These are phyloP conservation scores for Aspergillus hortae DNA, from an alignment of 2,329 filamentous ascomycete genomes.

Conservation along the genomic window DNA sequence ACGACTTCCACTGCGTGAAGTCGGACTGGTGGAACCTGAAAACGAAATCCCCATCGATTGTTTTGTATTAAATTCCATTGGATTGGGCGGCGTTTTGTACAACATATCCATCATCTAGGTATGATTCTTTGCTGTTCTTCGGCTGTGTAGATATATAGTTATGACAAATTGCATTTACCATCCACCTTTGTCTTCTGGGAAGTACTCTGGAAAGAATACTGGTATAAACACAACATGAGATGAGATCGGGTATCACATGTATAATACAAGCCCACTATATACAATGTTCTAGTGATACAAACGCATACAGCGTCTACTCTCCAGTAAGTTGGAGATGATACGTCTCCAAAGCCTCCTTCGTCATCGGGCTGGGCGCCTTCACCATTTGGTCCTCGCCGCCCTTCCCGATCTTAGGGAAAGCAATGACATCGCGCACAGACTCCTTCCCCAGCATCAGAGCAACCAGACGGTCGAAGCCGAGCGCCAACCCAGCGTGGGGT, in stretches of 20 bases:
- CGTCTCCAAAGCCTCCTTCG: slow-evolving; percentile 54
- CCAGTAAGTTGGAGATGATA: slow-evolving; percentile 53
- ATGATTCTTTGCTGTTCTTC: slow-evolving; percentile 1
- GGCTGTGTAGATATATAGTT: slow-evolving; percentile 1
- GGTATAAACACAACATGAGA: slow-evolving; percentile 2
- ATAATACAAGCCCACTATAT: slow-evolving; percentile 4
- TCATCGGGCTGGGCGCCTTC: slow-evolving; percentile 68
- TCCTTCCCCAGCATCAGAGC: slow-evolving; percentile 73
- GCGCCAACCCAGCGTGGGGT: slow-evolving; percentile 87
- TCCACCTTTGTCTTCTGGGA: not conserved
- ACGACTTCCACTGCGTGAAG: not conserved
- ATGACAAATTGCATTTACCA: not conserved
- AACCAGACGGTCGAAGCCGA: slow-evolving; percentile 85
- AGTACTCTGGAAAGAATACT: not conserved
- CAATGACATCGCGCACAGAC: slow-evolving; percentile 88
- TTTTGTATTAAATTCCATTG: slow-evolving; percentile 15
- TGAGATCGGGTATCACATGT: slow-evolving; percentile 12
- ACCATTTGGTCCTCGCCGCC: slow-evolving; percentile 85
- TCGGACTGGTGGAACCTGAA: not conserved
- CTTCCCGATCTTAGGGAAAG: slow-evolving; percentile 90
- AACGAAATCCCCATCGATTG: not conserved
- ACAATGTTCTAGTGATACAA: not conserved
- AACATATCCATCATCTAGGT: slow-evolving; percentile 2
- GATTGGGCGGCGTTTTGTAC: slow-evolving; percentile 14
- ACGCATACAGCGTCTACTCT: not conserved